These are phyloP conservation scores for bread wheat (Triticum aestivum) DNA, from an alignment of 176 grass and related monocot genomes.

Conservation along the genomic window DNA sequence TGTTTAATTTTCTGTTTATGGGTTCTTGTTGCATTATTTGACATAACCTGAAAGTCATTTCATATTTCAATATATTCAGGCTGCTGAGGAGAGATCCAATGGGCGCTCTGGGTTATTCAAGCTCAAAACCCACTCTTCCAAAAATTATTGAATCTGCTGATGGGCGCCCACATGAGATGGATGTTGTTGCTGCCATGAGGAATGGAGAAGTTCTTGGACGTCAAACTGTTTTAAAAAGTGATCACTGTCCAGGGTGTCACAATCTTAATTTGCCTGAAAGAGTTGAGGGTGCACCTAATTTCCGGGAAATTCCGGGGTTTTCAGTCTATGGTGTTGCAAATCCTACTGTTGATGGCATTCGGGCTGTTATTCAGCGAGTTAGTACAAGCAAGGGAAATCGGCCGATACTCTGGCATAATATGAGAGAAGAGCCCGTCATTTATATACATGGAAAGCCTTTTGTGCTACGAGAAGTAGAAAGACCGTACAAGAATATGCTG, in stretches of 20 bases:
- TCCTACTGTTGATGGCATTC: slow-evolving; percentile 90
- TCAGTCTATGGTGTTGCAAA: slow-evolving; percentile 99
- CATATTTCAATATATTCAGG: slow-evolving; percentile 48
- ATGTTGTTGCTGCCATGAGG: slow-evolving; percentile 81
- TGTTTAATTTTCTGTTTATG: slow-evolving; percentile 14
- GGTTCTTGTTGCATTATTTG: slow-evolving; percentile 23
- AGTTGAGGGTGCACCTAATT: slow-evolving; percentile 99
- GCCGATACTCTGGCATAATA: slow-evolving; percentile 95
- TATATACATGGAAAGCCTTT: slow-evolving; percentile 98
- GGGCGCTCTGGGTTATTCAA: slow-evolving; percentile 98
- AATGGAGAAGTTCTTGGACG: slow-evolving; percentile 96
- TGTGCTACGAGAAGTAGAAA: slow-evolving; percentile 98
- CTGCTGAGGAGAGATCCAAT: slow-evolving; percentile 91
- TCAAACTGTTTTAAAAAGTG: slow-evolving; percentile 95
- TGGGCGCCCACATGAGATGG: slow-evolving; percentile 69
- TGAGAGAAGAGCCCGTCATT: slow-evolving; percentile 99
- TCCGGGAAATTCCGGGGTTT: slow-evolving; percentile 85
- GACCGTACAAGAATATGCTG: slow-evolving; percentile 96
- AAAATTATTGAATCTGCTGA: slow-evolving; percentile 65
- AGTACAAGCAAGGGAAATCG: slow-evolving; percentile 82
- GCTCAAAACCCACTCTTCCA: slow-evolving; percentile 58
- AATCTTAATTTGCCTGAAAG: slow-evolving; percentile 83
- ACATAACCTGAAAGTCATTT: slow-evolving; percentile 11
- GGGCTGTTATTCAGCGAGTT: slow-evolving; percentile 71
- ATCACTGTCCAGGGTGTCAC: slow-evolving; percentile 93